phyloP scores from a whole-genome alignment of 73 alveolate genomes.

The Paramecium octaurelia region DNA sequence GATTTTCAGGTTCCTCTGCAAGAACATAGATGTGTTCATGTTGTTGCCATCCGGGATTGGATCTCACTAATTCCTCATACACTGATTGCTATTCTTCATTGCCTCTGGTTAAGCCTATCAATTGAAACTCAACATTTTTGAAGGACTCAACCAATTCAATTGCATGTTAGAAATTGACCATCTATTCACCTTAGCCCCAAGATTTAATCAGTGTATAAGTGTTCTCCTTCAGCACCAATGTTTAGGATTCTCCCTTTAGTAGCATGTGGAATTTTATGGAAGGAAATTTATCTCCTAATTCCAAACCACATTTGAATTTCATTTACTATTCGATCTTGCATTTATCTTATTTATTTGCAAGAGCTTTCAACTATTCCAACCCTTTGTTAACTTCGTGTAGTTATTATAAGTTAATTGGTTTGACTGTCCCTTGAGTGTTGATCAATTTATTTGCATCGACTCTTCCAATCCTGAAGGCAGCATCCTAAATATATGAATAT shows the following conservation, averaged over 20 bases:
- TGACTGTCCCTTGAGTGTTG: neutral
- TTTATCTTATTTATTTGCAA: neutral
- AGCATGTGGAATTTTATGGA: neutral
- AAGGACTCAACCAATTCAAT: neutral
- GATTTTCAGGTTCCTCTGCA: neutral
- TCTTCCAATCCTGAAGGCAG: neutral
- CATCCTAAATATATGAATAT: neutral
- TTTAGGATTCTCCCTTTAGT: neutral
- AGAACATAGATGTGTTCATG: neutral
- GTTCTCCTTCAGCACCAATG: neutral
- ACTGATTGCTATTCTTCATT: neutral
- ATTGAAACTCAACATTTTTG: neutral
- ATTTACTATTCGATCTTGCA: neutral
- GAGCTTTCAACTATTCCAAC: neutral
- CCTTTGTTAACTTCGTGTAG: neutral
- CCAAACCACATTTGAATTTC: conserved; percentile 43
- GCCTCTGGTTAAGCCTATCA: neutral
- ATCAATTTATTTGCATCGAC: neutral
- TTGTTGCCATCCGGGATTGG: neutral
- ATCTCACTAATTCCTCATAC: neutral
- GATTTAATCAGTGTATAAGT: conserved; percentile 12
- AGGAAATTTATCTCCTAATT: conserved; percentile 26
- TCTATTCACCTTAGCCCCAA: conserved; percentile 41
- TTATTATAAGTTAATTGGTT: neutral
- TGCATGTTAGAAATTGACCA: conserved; percentile 41